Base-by-base conservation (phyloP, 495 filamentous ascomycete species). In the Aspergillus carlsbadensis region DNA sequence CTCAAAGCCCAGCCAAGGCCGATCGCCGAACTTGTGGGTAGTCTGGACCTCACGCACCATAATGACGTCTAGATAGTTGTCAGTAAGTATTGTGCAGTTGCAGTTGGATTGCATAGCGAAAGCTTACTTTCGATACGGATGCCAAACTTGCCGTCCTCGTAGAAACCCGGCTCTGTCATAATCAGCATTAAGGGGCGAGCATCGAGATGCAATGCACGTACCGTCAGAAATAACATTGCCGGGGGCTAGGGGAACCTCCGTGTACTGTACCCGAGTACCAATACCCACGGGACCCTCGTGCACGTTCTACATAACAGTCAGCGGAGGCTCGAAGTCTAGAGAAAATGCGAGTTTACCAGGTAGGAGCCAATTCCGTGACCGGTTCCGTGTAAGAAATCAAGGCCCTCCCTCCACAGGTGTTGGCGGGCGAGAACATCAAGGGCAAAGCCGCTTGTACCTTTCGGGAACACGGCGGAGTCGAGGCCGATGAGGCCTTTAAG, bases 251-350 rank as follows among this genome's bases (percentile, higher is more conserved):
- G 94, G 79, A 18, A 98, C 94, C 61, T 99, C 95, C 8, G 89
- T 86, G 68, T 93, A 97, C 61, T 96, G 90, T 26, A 92, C 80
- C 40, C 93, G 82, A 6, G 91, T 96, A 17, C 95, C 95, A 48
- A 99, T 91, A 18, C 95, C 95, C 54, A 99, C 96, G 6, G 95
- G 95, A 0, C 95, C 95, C 70, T 99, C 95, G 70, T 99, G 95
- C 2, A 99, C 95, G 59, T 98, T 98, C 68, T 92, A 62, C 46
- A 65, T 13, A 18, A 13, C 10, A 33, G 24, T 73, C 54, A 73
- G 62, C 33, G 17, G 8, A 51, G 13, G 15, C 14, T 5, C 31
- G 7, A 35, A 21, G 20, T 3, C 14, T 17, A 6, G 14, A 5
- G 18, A 13, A 6, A 13, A 17, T 13, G 17, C n/a, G 35, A 42